Evolutionary conservation across 2,329 filamentous ascomycete genomes (phyloP).

Genomic region (Boeremia lycopersici): DNA sequence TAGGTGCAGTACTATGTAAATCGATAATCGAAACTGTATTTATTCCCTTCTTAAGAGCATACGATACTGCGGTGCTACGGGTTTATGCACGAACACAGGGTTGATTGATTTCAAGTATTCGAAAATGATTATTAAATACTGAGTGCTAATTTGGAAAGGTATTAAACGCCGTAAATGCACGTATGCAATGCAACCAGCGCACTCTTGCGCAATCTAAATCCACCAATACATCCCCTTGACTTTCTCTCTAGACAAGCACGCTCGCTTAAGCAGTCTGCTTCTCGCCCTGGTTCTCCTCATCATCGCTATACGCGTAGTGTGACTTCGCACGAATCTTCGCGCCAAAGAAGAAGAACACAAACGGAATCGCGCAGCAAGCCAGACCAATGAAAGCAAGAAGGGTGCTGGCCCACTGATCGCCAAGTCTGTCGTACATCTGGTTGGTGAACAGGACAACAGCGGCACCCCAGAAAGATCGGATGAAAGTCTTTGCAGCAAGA

Average conservation of each 20-base stretch:
- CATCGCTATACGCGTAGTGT: constrained; percentile 72
- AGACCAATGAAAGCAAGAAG: constrained; percentile 76
- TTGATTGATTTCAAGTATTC: background rate
- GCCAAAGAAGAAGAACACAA: constrained; percentile 79
- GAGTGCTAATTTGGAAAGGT: background rate
- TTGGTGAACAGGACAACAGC: constrained; percentile 77
- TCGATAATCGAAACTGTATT: too few species aligned
- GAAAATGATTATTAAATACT: background rate
- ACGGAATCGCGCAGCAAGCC: constrained; percentile 82
- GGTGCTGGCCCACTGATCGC: constrained; percentile 76
- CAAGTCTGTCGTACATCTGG: constrained; percentile 72
- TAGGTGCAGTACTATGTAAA: too few species aligned
- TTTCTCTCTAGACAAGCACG: background rate
- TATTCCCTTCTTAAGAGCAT: too few species aligned
- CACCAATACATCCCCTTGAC: background rate
- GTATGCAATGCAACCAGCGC: background rate
- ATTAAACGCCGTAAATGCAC: constrained; percentile 6
- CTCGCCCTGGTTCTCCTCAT: constrained; percentile 54
- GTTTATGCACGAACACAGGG: too few species aligned
- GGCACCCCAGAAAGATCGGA: constrained; percentile 82
- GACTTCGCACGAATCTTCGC: constrained; percentile 71
- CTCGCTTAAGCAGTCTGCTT: constrained; percentile 26
- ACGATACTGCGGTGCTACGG: too few species aligned
- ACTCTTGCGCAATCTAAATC: background rate
- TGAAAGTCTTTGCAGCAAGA: constrained; percentile 79